A percentile compares a stretch with the other conserved stretches of the same genome.
phyloP scores from a whole-genome alignment of 2,329 filamentous ascomycete species.

The Colletotrichum costaricense region DNA sequence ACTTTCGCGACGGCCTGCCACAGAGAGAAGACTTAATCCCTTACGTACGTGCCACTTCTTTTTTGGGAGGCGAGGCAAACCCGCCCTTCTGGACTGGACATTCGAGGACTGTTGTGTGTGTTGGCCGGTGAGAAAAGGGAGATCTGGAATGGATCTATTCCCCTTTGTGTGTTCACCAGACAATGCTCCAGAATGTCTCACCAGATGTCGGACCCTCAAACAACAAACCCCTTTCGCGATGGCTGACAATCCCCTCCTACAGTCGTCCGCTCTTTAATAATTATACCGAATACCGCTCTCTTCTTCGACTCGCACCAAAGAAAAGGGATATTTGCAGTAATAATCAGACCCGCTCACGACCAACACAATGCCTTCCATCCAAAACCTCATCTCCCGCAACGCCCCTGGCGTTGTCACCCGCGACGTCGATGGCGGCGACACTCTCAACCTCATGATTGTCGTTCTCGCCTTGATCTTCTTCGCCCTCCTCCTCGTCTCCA shows the following conservation, averaged over 20 bases:
- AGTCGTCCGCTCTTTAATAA: conserved; percentile 31
- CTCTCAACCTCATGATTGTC: conserved; percentile 82
- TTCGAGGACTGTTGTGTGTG: neutral
- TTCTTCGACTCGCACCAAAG: conserved; percentile 11
- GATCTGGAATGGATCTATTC: conserved; percentile 6
- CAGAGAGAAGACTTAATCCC: conserved; percentile 33
- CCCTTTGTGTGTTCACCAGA: conserved; percentile 16
- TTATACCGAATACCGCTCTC: conserved; percentile 25
- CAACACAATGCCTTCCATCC: conserved; percentile 51
- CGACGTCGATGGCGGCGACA: conserved; percentile 62
- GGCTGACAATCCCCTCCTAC: conserved; percentile 10
- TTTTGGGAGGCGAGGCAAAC: neutral
- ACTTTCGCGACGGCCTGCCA: conserved; percentile 25
- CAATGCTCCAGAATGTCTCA: conserved; percentile 30
- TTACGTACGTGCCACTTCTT: conserved; percentile 27
- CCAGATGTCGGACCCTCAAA: conserved; percentile 8
- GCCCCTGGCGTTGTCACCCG: conserved; percentile 51
- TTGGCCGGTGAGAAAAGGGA: conserved; percentile 20
- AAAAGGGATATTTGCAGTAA: conserved; percentile 19
- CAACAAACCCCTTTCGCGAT: conserved; percentile 13
- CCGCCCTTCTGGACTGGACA: neutral
- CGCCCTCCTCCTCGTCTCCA: conserved; percentile 73
- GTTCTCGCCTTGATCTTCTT: conserved; percentile 83
- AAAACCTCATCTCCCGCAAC: conserved; percentile 51
- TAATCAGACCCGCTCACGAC: conserved; percentile 12